Evolutionary conservation across 2,329 filamentous ascomycete species (phyloP), one percentile per base, ranked within the genome.

Genomic region (Bipolaris cookei): DNA sequence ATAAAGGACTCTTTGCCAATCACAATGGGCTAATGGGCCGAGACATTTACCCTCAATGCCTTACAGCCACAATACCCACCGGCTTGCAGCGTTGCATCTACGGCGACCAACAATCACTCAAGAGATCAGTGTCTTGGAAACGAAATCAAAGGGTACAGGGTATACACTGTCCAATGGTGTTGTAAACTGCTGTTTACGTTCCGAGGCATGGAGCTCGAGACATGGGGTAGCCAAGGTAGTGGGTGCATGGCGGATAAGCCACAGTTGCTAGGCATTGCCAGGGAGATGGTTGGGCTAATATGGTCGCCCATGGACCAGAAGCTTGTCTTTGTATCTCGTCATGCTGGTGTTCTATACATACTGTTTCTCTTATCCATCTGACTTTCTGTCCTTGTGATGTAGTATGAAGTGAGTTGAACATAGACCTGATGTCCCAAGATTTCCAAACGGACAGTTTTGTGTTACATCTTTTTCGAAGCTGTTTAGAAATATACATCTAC

Each of bases 121-220:
- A 37, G 39, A 50, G 34, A 23, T 23, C 10, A n/a, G 39, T 23
- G 21, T 42, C 11, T 18, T 16, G 7, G 20, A n/a, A 3, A 25
- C 4, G 28, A 30, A 30, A 30, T 30, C 6, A 25, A 16, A 25
- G 18, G 6, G 13, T 10, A 42, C 11, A 16, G 6, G 8, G 18
- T 21, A 25, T 6, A 14, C 4, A 25, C 6, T 42, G 14, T 25
- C 55, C 56, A 58, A 59, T 59, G 28, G 41, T 35, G 38, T 43
- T 13, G 18, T 20, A 5, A 18, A 16, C 18, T 11, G 28, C 55
- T 38, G 44, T 50, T 44, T 14, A 46, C 18, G 51, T 56, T 61
- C 58, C 39, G 58, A 59, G 56, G 58, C 43, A 53, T 35, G 11
- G 28, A 14, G 20, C n/a, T 42, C 14, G 23, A 44, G 45, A 25